Conservation (phyloP, 2,329 filamentous ascomycete genomes). For the Clonostachys sp. region DNA sequence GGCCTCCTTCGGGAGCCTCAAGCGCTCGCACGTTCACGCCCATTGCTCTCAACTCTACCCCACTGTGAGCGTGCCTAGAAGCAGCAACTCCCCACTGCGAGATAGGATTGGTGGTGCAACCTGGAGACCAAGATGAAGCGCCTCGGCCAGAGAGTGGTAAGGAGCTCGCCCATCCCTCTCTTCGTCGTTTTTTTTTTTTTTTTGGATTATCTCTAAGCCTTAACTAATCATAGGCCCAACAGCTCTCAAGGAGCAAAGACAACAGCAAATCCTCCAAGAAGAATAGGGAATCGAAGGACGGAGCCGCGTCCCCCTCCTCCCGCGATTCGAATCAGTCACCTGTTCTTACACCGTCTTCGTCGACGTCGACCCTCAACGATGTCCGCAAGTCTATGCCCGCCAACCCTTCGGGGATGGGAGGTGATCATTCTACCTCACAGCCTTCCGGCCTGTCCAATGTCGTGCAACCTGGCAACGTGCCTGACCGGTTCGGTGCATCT, state of each 20-base stretch:
- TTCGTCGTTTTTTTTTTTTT: neutral
- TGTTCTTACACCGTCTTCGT: slow-evolving; percentile 77
- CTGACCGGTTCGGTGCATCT: slow-evolving; percentile 35
- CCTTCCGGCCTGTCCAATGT: slow-evolving; percentile 28
- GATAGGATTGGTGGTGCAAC: neutral
- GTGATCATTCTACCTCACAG: slow-evolving; percentile 37
- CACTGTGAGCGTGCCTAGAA: too few species aligned
- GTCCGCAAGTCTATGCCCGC: slow-evolving; percentile 71
- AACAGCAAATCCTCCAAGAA: slow-evolving; percentile 79
- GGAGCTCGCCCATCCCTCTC: slow-evolving; percentile 27
- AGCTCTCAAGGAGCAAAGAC: slow-evolving; percentile 90
- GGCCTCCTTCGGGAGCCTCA: neutral
- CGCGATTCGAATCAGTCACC: slow-evolving; percentile 58
- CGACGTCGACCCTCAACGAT: slow-evolving; percentile 82
- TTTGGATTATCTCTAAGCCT: neutral
- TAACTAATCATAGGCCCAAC: slow-evolving; percentile 18
- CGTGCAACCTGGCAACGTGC: slow-evolving; percentile 25
- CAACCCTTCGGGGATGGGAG: slow-evolving; percentile 39
- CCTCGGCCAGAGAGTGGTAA: slow-evolving; percentile 95
- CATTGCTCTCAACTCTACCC: neutral
- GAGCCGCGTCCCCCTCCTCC: slow-evolving; percentile 73
- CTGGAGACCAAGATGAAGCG: slow-evolving; percentile 75
- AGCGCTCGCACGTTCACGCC: neutral
- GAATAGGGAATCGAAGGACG: slow-evolving; percentile 68
- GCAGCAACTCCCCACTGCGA: too few species aligned